These are phyloP conservation scores for Sarocladium kiliense DNA, from an alignment of 2,329 filamentous ascomycete species.

Conservation along the genomic window DNA sequence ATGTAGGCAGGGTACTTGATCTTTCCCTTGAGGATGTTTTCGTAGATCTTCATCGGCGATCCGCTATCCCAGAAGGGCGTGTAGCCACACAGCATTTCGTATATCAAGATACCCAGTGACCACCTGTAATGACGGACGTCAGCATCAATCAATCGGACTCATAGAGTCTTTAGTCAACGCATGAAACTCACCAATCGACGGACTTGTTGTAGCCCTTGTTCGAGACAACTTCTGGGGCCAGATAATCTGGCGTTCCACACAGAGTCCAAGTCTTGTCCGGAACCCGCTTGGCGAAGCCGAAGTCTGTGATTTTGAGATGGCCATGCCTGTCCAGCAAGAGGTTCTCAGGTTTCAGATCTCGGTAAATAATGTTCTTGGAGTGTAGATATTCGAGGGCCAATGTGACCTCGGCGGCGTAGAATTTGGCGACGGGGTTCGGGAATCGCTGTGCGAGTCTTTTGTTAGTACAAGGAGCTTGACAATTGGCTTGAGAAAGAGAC, in stretches of 20 bases:
- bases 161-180: neutral
- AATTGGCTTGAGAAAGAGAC: neutral
- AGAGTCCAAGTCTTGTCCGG: conserved; percentile 99
- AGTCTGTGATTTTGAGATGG: conserved; percentile 95
- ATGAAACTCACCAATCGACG: conserved; percentile 81
- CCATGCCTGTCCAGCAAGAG: conserved; percentile 86
- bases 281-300: conserved; percentile 96
- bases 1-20: conserved; percentile 98
- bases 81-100: conserved; percentile 98
- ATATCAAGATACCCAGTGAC: conserved; percentile 96
- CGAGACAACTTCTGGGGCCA: conserved; percentile 96
- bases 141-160: neutral
- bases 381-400: conserved; percentile 94
- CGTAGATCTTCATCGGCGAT: conserved; percentile 98
- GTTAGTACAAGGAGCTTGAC: conserved; percentile 8
- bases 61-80: conserved; percentile 99
- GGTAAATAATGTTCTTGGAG: conserved; percentile 92
- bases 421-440: conserved; percentile 97
- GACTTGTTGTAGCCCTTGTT: conserved; percentile 99
- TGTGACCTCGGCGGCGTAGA: conserved; percentile 96
- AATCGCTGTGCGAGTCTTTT: conserved; percentile 62
- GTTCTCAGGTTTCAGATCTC: conserved; percentile 95
- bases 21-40: conserved; percentile 93
- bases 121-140: conserved; percentile 57
- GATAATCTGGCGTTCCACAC: conserved; percentile 94